Conservation (phyloP, 768 basidiomycete genomes). For the Termitomyces sp. region DNA sequence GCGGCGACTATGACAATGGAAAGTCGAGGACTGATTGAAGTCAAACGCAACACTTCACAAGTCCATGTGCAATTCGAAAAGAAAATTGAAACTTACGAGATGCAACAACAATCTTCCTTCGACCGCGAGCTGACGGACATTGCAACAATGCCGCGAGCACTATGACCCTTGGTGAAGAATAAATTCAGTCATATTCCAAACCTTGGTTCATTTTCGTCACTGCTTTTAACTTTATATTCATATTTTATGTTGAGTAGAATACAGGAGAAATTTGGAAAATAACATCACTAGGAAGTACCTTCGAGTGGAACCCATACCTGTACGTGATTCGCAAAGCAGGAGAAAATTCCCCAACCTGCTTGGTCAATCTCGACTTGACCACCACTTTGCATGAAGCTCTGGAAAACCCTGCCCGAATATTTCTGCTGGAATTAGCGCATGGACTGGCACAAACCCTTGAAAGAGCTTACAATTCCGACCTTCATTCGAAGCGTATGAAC, state of each 20-base stretch:
- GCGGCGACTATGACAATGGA: constrained; percentile 36
- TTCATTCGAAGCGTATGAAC: constrained; percentile 57
- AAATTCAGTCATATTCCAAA: constrained; percentile 5
- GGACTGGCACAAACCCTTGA: background rate
- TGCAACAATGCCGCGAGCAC: constrained; percentile 1
- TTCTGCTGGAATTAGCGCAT: constrained; percentile 16
- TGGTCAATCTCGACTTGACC: constrained; percentile 39
- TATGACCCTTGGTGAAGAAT: background rate
- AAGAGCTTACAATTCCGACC: constrained; percentile 49
- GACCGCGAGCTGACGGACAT: constrained; percentile 2
- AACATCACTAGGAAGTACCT: background rate
- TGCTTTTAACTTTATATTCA: background rate
- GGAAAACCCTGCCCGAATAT: constrained; percentile 35
- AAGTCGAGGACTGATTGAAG: constrained; percentile 17
- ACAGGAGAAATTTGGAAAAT: background rate
- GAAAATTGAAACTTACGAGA: constrained; percentile 7
- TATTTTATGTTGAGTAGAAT: background rate
- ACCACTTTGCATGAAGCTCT: constrained; percentile 42
- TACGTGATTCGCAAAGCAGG: constrained; percentile 48
- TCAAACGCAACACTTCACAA: constrained; percentile 1
- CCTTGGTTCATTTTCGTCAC: background rate
- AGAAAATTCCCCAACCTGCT: constrained; percentile 64
- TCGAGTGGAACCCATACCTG: constrained; percentile 51
- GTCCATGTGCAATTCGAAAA: background rate
- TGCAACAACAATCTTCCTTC: constrained; percentile 5